Evolutionary conservation across 2,329 filamentous ascomycete species (phyloP).

Genomic region (Chaetoscypha palmicola): DNA sequence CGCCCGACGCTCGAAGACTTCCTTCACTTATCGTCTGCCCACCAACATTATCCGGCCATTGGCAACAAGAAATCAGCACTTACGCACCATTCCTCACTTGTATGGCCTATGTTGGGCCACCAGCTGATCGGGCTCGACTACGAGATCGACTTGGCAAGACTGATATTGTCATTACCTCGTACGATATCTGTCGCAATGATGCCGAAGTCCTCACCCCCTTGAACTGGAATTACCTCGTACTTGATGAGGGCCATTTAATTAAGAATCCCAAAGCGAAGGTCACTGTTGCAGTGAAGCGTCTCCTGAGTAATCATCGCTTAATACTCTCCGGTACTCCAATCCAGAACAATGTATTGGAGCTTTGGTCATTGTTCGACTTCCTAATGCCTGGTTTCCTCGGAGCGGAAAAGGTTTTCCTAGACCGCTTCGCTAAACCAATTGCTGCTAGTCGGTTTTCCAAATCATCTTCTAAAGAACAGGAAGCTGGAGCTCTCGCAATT

Average conservation of each 20-base stretch:
- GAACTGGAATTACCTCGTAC: slow-evolving; percentile 94
- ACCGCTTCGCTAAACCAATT: slow-evolving; percentile 85
- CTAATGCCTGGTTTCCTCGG: slow-evolving; percentile 98
- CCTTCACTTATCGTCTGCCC: slow-evolving; percentile 95
- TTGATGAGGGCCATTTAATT: slow-evolving; percentile 96
- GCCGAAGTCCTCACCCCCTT: slow-evolving; percentile 74
- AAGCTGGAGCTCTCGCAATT: slow-evolving; percentile 90
- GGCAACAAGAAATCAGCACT: slow-evolving; percentile 94
- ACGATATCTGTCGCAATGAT: slow-evolving; percentile 96
- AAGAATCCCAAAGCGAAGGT: slow-evolving; percentile 99
- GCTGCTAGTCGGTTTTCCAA: slow-evolving; percentile 92
- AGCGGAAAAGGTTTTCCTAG: slow-evolving; percentile 88
- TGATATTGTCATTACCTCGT: slow-evolving; percentile 94
- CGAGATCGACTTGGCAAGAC: slow-evolving; percentile 64
- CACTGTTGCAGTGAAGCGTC: slow-evolving; percentile 81
- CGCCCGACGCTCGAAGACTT: slow-evolving; percentile 68
- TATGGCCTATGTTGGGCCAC: slow-evolving; percentile 85
- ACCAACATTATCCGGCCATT: slow-evolving; percentile 92
- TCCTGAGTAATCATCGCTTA: slow-evolving; percentile 86
- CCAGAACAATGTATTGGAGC: slow-evolving; percentile 92
- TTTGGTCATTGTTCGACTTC: slow-evolving; percentile 98
- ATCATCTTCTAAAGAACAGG: slow-evolving; percentile 96
- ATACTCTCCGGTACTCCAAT: slow-evolving; percentile 97
- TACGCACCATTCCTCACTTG: slow-evolving; percentile 92
- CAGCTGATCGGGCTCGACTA: slow-evolving; percentile 67